phyloP scores from a whole-genome alignment of 2,329 filamentous ascomycete species.

The Torrubiella hemipterigena region DNA sequence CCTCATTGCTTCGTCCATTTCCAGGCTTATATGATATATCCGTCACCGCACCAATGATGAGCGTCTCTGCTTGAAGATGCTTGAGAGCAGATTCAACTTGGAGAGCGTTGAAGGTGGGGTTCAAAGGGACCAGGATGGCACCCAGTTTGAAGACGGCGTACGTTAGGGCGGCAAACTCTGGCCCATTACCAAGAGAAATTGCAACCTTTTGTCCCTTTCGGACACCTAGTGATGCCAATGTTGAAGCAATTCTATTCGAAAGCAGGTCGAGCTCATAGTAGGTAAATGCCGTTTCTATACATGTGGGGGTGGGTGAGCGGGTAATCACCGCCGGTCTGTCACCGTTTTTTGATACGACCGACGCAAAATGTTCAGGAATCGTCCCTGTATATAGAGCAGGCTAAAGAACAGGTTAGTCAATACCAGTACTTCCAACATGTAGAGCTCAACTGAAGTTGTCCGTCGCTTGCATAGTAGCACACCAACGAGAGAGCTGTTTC shows the following conservation, averaged over 20 bases:
- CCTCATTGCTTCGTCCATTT: constrained; percentile 39
- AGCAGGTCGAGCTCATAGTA: constrained; percentile 64
- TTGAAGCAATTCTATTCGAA: constrained; percentile 65
- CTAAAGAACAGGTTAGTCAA: constrained; percentile 26
- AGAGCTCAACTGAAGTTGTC: no score
- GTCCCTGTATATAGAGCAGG: constrained; percentile 56
- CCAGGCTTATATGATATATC: constrained; percentile 60
- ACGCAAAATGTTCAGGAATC: constrained; percentile 60
- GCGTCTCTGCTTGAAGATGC: constrained; percentile 60
- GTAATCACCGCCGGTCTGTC: constrained; percentile 49
- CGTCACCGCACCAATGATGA: constrained; percentile 80
- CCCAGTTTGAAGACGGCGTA: constrained; percentile 92
- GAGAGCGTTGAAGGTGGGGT: constrained; percentile 71
- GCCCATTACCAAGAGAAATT: constrained; percentile 73
- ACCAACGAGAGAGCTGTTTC: no score
- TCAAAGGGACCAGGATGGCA: constrained; percentile 86
- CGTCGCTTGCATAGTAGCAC: no score
- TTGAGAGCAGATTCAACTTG: constrained; percentile 70
- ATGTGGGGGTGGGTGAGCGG: constrained; percentile 33
- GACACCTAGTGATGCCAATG: constrained; percentile 59
- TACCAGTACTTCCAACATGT: neutral
- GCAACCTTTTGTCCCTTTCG: constrained; percentile 75
- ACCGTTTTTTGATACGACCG: constrained; percentile 50
- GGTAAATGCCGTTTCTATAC: constrained; percentile 54
- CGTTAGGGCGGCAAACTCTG: constrained; percentile 72